phyloP scores from a whole-genome alignment of 768 basidiomycete genomes.

The Rhodotorula toruloides region DNA sequence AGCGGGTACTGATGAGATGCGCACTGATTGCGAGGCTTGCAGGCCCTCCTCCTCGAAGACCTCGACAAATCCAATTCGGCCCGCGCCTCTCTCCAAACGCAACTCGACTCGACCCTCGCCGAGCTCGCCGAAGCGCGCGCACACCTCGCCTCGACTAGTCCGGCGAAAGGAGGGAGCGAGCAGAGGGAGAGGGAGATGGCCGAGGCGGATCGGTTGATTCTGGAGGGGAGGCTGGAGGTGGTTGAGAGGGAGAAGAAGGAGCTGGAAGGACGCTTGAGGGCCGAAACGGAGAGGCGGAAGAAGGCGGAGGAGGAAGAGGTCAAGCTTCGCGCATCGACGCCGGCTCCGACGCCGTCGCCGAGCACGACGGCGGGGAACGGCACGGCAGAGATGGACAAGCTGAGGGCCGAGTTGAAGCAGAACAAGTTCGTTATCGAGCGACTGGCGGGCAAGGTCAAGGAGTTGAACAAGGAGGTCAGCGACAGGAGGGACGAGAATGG shows the following conservation, averaged over 20 bases:
- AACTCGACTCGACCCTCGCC: neutral
- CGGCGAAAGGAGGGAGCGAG: too few species aligned
- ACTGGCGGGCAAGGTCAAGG: neutral
- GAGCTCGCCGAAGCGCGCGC: neutral
- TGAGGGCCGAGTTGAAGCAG: neutral
- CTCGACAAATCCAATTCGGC: neutral
- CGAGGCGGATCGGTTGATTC: neutral
- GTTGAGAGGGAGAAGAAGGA: neutral
- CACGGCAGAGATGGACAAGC: too few species aligned
- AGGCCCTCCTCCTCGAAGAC: slow-evolving; percentile 1
- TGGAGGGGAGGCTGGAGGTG: neutral
- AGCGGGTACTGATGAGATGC: too few species aligned
- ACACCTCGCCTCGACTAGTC: neutral
- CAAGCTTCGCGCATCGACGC: too few species aligned
- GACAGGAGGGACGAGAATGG: neutral
- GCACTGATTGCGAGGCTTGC: too few species aligned
- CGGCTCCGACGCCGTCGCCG: too few species aligned
- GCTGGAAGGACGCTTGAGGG: too few species aligned
- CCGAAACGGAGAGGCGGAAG: too few species aligned
- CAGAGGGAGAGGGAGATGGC: neutral
- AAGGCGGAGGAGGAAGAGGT: neutral
- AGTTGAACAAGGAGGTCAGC: neutral
- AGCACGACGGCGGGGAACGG: too few species aligned
- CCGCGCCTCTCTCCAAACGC: neutral
- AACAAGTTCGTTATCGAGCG: neutral